Conservation (phyloP, 1,139 yeast species). For the Geotrichum bryndzae region DNA sequence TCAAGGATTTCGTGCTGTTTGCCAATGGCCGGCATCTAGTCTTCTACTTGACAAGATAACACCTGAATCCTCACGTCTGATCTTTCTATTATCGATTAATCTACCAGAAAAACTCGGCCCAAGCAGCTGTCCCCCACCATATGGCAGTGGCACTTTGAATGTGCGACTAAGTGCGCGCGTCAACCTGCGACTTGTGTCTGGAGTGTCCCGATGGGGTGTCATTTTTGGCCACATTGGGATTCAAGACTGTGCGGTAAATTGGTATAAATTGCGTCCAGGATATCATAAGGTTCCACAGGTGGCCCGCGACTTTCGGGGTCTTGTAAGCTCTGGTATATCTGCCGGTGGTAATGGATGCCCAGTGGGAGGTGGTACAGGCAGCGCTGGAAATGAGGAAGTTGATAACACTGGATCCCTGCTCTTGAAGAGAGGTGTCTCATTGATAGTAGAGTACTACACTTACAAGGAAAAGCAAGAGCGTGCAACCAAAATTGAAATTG, state of each 20-base stretch:
- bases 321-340: slow-evolving; percentile 13
- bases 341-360: slow-evolving; percentile 10
- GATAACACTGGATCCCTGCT: background rate
- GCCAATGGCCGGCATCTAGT: slow-evolving; percentile 20
- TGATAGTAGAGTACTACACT: slow-evolving; percentile 20
- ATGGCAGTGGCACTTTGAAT: background rate
- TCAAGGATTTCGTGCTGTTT: slow-evolving; percentile 26
- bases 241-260: background rate
- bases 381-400: background rate
- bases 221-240: slow-evolving; percentile 16
- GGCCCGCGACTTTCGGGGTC: slow-evolving; percentile 17
- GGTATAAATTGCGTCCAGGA: slow-evolving; percentile 12
- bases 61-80: slow-evolving; percentile 13
- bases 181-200: slow-evolving; percentile 8
- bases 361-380: background rate
- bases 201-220: slow-evolving; percentile 19
- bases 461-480: slow-evolving; percentile 4
- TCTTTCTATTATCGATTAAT: background rate
- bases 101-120: background rate
- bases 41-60: slow-evolving; percentile 20
- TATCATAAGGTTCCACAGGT: slow-evolving; percentile 18
- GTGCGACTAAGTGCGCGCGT: background rate
- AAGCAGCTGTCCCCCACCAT: background rate
- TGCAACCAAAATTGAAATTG: background rate
- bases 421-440: slow-evolving; percentile 21